Evolutionary conservation across 148 eudicot genomes (phyloP).

Genomic region (Chenopodium quinoa): DNA sequence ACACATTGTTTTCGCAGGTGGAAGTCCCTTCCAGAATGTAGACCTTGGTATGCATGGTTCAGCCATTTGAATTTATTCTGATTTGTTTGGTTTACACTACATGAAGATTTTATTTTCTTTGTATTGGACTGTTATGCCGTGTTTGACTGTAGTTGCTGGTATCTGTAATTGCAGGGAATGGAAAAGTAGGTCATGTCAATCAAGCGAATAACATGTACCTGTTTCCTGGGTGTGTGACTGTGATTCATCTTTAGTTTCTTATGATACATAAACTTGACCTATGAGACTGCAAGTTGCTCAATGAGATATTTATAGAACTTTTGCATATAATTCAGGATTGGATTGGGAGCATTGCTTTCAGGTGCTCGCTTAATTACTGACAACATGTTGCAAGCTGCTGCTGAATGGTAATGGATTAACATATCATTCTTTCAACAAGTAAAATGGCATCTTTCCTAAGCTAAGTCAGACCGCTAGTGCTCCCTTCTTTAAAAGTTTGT

Average conservation of each 20-base stretch:
- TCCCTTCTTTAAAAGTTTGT: too few relatives aligned
- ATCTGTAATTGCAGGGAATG: constrained; percentile 60
- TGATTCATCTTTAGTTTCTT: constrained; percentile 13
- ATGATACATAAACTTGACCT: background rate
- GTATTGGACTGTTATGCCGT: background rate
- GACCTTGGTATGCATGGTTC: constrained; percentile 59
- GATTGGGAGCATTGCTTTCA: constrained; percentile 85
- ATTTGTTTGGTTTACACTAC: background rate
- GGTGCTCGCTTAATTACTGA: constrained; percentile 94
- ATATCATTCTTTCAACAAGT: background rate
- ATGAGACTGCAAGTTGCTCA: constrained; percentile 6
- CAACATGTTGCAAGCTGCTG: constrained; percentile 91
- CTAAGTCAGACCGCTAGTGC: too few relatives aligned
- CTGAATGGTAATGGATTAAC: constrained; percentile 64
- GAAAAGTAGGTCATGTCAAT: constrained; percentile 88
- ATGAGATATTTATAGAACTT: constrained; percentile 9
- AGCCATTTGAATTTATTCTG: background rate
- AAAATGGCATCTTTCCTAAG: too few relatives aligned
- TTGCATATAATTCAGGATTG: constrained; percentile 64
- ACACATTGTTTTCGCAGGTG: constrained; percentile 89
- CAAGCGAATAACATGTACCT: constrained; percentile 99
- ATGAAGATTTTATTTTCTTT: background rate
- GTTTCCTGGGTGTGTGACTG: constrained; percentile 81
- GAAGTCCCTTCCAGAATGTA: constrained; percentile 91
- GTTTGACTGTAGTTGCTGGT: constrained; percentile 14